phyloP scores from a whole-genome alignment of 345 rosid species.

The Citrus reticulata region DNA sequence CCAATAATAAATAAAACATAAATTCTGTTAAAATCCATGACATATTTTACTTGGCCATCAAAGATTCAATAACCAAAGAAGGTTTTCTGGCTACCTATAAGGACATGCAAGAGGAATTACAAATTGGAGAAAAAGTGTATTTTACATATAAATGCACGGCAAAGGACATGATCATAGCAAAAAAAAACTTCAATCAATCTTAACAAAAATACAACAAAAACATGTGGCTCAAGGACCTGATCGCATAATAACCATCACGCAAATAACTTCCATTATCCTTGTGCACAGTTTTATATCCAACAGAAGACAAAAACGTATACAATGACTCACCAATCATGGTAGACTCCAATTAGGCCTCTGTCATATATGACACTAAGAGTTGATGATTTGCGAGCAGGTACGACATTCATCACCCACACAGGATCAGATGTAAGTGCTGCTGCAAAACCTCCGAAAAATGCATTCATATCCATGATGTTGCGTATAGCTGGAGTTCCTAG shows the following conservation, averaged over 20 bases:
- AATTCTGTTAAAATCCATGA: neutral
- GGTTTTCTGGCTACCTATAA: neutral
- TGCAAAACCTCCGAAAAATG: slow-evolving; percentile 92
- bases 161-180: neutral
- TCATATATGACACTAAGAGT: slow-evolving; percentile 78
- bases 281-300: neutral
- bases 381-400: slow-evolving; percentile 75
- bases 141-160: neutral
- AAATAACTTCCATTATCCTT: neutral
- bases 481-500: slow-evolving; percentile 70
- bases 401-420: slow-evolving; percentile 95
- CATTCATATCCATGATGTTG: slow-evolving; percentile 95
- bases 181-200: neutral
- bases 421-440: slow-evolving; percentile 77
- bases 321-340: slow-evolving; percentile 72
- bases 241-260: neutral
- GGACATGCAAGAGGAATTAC: neutral
- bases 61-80: neutral
- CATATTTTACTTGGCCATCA: neutral
- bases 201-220: neutral
- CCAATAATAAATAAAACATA: neutral
- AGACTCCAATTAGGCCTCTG: slow-evolving; percentile 87
- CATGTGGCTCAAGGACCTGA: neutral
- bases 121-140: neutral
- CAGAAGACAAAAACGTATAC: neutral